A percentile compares a stretch with the other conserved stretches of the same genome.
Evolutionary conservation across 345 rosid species (phyloP).

Genomic region (Firmiana major): DNA sequence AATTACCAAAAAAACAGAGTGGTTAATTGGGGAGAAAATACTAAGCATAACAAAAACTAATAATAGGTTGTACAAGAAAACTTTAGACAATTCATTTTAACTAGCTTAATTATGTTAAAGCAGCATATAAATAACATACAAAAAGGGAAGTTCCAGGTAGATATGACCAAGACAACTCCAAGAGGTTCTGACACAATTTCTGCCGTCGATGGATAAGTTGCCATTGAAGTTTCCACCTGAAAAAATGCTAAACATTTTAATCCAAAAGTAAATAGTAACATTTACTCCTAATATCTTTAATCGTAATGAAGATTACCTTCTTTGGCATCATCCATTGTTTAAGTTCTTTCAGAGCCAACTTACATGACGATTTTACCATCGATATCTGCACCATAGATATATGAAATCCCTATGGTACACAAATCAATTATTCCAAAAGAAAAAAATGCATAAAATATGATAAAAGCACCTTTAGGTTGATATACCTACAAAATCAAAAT

Average conservation of each 20-base stretch:
- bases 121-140: conserved; percentile 33
- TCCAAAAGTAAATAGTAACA: background rate
- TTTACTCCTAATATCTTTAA: background rate
- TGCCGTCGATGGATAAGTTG: conserved; percentile 79
- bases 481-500: background rate
- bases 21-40: background rate
- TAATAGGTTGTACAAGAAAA: background rate
- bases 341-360: conserved; percentile 56
- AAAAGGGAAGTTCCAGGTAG: conserved; percentile 85
- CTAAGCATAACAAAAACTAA: background rate
- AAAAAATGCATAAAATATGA: background rate
- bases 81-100: background rate
- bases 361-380: conserved; percentile 46
- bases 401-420: background rate
- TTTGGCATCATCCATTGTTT: conserved; percentile 80
- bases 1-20: background rate
- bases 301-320: conserved; percentile 35
- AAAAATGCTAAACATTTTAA: background rate
- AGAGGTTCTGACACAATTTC: conserved; percentile 80
- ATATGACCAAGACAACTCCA: conserved; percentile 73
- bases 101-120: background rate
- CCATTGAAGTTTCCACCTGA: conserved; percentile 65
- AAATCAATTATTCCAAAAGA: background rate
- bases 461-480: background rate
- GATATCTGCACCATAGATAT: conserved; percentile 46